Evolutionary conservation across 768 basidiomycete genomes (phyloP), one percentile per base, ranked within the genome.

Genomic region (Phylloporus sp.): DNA sequence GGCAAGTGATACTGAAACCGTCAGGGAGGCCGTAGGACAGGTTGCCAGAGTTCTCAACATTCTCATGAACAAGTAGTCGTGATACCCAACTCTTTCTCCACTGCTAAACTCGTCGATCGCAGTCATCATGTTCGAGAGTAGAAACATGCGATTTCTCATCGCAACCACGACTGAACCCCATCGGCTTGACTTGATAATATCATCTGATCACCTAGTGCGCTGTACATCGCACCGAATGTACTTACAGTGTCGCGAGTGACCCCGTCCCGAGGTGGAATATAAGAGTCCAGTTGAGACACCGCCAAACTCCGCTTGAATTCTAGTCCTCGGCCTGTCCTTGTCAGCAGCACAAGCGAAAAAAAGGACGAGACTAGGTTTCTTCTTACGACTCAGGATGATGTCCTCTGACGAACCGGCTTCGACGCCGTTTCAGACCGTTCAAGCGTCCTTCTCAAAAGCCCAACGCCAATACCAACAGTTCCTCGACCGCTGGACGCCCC

Each of bases 401-500:
- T 68, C 64, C 40, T 66, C 64, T 11, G 64, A 66, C 52, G 64
- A 66, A 44, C 58, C 62, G 1, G 41, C 62, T 15, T 31, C 53
- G 32, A 55, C 58, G 15, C 64, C 64, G 13, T 40, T 66, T 21
- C 64, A 66, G 41, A 54, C 62, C 8, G 55, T 53, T 15, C 66
- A 68, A 33, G 47, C 52, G 11, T 53, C 48, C 7, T 9, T 66
- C n/a, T 39, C 55, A 5, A 81, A 79, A 58, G 42, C 77, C n/a
- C 77, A 79, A 58, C 79, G 90, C 23, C 81, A 84, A 62, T 93
- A 94, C 65, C 92, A 95, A 66, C 82, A 86, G 61, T 66, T 80
- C 21, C 77, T 97, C n/a, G 96, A 99, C 75, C 80, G 89, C 21
- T 83, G 86, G 73, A 96, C 95, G 4, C 96, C 96, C 0, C 82